A percentile compares a stretch with the other conserved stretches of the same genome.
Conservation (phyloP, 164 flowering plant species). For the Taxillus chinensis region DNA sequence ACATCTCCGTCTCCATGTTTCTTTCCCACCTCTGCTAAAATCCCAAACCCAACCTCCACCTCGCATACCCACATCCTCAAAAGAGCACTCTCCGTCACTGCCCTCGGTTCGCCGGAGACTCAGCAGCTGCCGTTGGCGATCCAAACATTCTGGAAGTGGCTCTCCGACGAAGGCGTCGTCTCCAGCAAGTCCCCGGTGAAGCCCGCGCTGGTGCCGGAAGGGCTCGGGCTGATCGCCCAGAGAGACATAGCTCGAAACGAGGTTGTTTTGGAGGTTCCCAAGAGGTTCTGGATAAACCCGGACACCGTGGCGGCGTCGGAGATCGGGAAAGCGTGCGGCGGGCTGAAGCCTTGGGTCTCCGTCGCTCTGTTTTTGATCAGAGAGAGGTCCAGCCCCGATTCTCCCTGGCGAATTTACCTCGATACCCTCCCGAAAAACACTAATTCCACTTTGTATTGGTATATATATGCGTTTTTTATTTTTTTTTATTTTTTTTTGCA, state of each 20-base stretch:
- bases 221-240: conserved; percentile 71
- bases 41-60: conserved; percentile 7
- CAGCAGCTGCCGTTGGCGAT: conserved; percentile 22
- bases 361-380: conserved; percentile 75
- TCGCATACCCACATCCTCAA: conserved; percentile 6
- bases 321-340: conserved; percentile 61
- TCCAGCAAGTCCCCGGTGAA: conserved; percentile 40
- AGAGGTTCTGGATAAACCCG: conserved; percentile 71
- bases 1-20: conserved; percentile 13
- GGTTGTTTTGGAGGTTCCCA: conserved; percentile 80
- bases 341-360: conserved; percentile 83
- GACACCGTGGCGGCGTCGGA: conserved; percentile 72
- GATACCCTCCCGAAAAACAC: conserved; percentile 59
- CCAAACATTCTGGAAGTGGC: conserved; percentile 71
- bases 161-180: conserved; percentile 46
- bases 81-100: conserved; percentile 10
- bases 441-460: conserved; percentile 81
- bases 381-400: conserved; percentile 53
- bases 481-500: not conserved
- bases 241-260: conserved; percentile 54
- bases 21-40: conserved; percentile 10
- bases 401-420: conserved; percentile 55
- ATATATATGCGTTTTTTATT: conserved; percentile 28
- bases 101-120: not conserved
- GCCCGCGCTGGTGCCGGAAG: conserved; percentile 61